phyloP scores from a whole-genome alignment of 139 green algal species.

The Ulvella scutata region DNA sequence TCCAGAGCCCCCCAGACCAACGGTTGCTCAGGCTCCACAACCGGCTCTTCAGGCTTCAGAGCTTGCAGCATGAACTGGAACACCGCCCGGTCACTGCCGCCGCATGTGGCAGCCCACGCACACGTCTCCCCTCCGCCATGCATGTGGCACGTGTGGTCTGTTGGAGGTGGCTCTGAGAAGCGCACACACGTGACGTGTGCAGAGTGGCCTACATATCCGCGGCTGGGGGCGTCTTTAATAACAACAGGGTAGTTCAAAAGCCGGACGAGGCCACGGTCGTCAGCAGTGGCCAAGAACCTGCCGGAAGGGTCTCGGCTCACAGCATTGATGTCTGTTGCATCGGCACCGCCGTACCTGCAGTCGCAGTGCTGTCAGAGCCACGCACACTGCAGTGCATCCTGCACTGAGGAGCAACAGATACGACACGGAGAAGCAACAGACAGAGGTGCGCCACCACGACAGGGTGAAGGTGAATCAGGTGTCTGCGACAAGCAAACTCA shows the following conservation, averaged over 20 bases:
- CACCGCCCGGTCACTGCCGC: slow-evolving; percentile 41
- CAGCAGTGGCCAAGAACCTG: slow-evolving; percentile 21
- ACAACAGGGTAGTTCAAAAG: slow-evolving; percentile 59
- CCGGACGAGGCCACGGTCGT: slow-evolving; percentile 42
- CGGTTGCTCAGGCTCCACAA: background rate
- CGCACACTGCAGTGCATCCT: background rate
- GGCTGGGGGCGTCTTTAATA: slow-evolving; percentile 40
- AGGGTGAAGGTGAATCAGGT: background rate
- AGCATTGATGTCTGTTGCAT: slow-evolving; percentile 21
- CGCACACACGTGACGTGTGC: slow-evolving; percentile 46
- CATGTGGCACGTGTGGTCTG: too few species aligned
- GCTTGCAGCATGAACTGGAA: slow-evolving; percentile 37
- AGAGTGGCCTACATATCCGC: slow-evolving; percentile 43
- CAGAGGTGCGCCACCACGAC: background rate
- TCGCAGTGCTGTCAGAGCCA: too few species aligned
- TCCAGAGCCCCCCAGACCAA: background rate
- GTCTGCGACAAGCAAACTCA: background rate
- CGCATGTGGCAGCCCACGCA: slow-evolving; percentile 17
- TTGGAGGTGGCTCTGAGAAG: slow-evolving; percentile 21
- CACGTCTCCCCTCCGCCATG: background rate
- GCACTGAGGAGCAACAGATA: background rate
- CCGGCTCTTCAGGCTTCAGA: background rate
- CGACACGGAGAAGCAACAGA: background rate
- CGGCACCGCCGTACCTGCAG: slow-evolving; percentile 7
- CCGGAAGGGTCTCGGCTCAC: background rate